A percentile compares a stretch with the other conserved stretches of the same genome.
Conservation (phyloP, 2,329 filamentous ascomycete species). For the Fusarium odoratissimum region DNA sequence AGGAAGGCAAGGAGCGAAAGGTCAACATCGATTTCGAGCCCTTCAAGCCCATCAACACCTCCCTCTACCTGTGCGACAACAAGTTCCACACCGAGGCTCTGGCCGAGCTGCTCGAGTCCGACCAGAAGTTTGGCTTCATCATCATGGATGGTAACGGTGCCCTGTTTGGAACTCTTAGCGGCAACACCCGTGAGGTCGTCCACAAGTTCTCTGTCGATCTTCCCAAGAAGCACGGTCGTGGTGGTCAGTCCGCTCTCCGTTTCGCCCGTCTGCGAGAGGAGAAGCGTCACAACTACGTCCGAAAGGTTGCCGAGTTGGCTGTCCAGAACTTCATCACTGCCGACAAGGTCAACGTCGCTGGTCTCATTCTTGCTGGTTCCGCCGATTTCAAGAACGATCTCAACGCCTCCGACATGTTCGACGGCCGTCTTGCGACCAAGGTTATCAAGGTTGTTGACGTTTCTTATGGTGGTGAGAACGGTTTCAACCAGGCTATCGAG, state of each 20-base stretch:
- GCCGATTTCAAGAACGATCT: slow-evolving; percentile 99
- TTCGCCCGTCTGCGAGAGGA: slow-evolving; percentile 99
- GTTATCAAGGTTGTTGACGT: slow-evolving; percentile 99
- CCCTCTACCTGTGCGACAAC: slow-evolving; percentile 99
- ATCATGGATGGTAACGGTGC: slow-evolving; percentile 99
- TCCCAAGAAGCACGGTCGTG: slow-evolving; percentile 99
- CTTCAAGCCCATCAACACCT: slow-evolving; percentile 99
- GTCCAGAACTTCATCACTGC: slow-evolving; percentile 99
- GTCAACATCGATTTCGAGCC: slow-evolving; percentile 99
- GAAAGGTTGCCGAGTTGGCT: slow-evolving; percentile 96
- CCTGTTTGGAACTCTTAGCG: slow-evolving; percentile 94
- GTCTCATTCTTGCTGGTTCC: slow-evolving; percentile 93
- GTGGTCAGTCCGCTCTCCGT: slow-evolving; percentile 99
- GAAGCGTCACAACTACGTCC: slow-evolving; percentile 99
- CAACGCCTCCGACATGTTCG: slow-evolving; percentile 97
- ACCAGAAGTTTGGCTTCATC: slow-evolving; percentile 99
- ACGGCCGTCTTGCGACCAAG: slow-evolving; percentile 89
- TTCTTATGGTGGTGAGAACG: slow-evolving; percentile 98
- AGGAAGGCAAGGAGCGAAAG: slow-evolving; percentile 98
- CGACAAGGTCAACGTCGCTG: slow-evolving; percentile 98
- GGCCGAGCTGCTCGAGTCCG: slow-evolving; percentile 95
- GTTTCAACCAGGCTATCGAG: slow-evolving; percentile 99
- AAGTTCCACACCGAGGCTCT: slow-evolving; percentile 99
- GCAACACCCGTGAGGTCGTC: slow-evolving; percentile 95
- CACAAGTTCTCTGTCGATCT: slow-evolving; percentile 99